Base-by-base conservation (phyloP, 192 early-diverging fungal genomes). In the Podila epicladia region DNA sequence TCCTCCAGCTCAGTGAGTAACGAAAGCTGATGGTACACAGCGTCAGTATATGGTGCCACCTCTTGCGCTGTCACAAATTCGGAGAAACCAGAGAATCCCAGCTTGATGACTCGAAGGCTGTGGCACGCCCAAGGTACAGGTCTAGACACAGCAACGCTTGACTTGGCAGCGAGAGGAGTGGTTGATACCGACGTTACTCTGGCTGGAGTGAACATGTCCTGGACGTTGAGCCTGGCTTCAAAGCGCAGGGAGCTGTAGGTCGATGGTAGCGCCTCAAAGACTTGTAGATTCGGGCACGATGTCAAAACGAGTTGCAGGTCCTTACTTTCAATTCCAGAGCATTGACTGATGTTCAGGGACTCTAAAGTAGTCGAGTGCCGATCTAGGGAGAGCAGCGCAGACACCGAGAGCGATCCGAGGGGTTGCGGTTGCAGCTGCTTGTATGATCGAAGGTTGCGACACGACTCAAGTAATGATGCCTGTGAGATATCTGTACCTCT, bases 21-120 rank as follows among this genome's bases (percentile, higher is more conserved):
- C 1, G 69, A 45, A 6, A 78, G 65, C n/a, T 72, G 75, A 15
- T 37, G 24, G 41, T 67, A 78, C n/a, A 78, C 72, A 6, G 67
- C 32, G 20, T 63, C 37, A 4, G 58, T 53, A 62, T 58, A 67
- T 19, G 51, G 65, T 2, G 20, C 59, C 15, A 28, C n/a, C 0
- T 65, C 58, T 19, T 32, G 1, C 1, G 62, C 9, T n/a, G 48
- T 57, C 3, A 62, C 37, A 50, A 20, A 55, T 55, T 24, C 53
- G 5, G 19, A 22, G 24, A 76, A 70, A 63, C 75, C 75, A 17
- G 62, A 62, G 28, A 77, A 77, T 4, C 74, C 74, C n/a, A 78
- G 67, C 0, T 58, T 37, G 3, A 78, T 37, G 2, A 63, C 69
- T 29, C 28, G 29, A n/a, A 78, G 49, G 9, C 69, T 59, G 8